Percentiles rank a stretch among this genome's conserved stretches.
phyloP scores from a whole-genome alignment of 352 stramenopile genomes.

The Pythium chondricola region DNA sequence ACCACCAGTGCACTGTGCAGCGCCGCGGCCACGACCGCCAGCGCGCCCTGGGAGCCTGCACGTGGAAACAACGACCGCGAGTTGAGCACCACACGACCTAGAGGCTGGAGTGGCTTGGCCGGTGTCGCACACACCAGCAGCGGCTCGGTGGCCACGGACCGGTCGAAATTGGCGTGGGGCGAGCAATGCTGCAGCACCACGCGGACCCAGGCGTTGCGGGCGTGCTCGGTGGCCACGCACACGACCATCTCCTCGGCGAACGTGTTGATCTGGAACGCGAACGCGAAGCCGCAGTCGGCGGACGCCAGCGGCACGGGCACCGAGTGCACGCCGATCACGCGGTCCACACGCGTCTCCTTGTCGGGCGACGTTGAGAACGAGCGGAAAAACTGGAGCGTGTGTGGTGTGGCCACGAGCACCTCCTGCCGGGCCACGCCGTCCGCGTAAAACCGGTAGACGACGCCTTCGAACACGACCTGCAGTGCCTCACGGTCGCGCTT shows the following conservation, averaged over 20 bases:
- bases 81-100: conserved; percentile 54
- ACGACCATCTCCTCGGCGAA: conserved; percentile 72
- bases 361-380: conserved; percentile 53
- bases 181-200: conserved; percentile 56
- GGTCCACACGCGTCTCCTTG: conserved; percentile 34
- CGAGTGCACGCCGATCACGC: conserved; percentile 47
- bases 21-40: conserved; percentile 23
- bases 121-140: conserved; percentile 31
- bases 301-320: conserved; percentile 22
- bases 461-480: conserved; percentile 51
- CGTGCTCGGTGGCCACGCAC: conserved; percentile 53
- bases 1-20: conserved; percentile 24
- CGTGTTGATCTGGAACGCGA: conserved; percentile 62
- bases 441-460: conserved; percentile 67
- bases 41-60: conserved; percentile 8
- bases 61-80: conserved; percentile 49
- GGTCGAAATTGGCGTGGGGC: conserved; percentile 37
- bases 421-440: conserved; percentile 63
- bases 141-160: conserved; percentile 6
- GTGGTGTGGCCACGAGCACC: conserved; percentile 55
- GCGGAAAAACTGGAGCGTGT: conserved; percentile 56
- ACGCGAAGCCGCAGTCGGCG: conserved; percentile 19
- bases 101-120: conserved; percentile 35
- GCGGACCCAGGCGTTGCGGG: conserved; percentile 58
- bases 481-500: conserved; percentile 52